phyloP scores from a whole-genome alignment of 352 stramenopile genomes.

The Phytophthora uliginosa region DNA sequence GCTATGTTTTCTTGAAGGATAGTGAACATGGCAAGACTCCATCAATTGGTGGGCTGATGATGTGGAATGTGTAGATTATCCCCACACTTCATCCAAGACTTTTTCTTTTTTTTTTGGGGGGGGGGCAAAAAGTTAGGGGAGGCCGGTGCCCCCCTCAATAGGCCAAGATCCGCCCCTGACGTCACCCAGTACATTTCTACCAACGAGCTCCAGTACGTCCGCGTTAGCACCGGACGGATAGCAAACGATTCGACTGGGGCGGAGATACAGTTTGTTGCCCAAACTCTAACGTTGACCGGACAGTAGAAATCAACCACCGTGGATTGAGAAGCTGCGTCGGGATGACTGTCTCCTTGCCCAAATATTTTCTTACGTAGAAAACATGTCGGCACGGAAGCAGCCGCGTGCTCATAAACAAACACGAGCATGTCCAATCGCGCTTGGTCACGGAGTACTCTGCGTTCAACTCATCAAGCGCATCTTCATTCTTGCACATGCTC shows the following conservation, averaged over 20 bases:
- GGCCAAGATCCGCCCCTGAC: no score
- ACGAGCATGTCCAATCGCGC: constrained; percentile 7
- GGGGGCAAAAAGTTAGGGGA: no score
- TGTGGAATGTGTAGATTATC: no score
- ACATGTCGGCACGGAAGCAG: constrained; percentile 15
- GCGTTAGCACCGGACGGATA: not conserved
- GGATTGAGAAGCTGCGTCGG: not conserved
- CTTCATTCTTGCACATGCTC: not conserved
- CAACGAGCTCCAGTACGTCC: constrained; percentile 1
- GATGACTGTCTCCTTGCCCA: constrained; percentile 4
- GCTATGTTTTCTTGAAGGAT: no score
- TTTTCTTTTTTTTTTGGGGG: no score
- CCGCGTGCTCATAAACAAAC: constrained; percentile 15
- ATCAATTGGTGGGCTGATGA: no score
- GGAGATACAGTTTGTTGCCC: not conserved
- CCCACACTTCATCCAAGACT: no score
- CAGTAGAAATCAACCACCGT: constrained; percentile 5
- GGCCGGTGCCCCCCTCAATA: no score
- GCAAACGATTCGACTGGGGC: not conserved
- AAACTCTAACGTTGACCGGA: not conserved
- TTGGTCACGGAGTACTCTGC: constrained; percentile 8
- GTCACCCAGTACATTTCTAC: not conserved
- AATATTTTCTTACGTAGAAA: not conserved
- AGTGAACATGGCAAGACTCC: no score
- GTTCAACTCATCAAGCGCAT: constrained; percentile 5